Base-by-base conservation (phyloP, 2,329 filamentous ascomycete species). In the Trichoderma guizhouense region DNA sequence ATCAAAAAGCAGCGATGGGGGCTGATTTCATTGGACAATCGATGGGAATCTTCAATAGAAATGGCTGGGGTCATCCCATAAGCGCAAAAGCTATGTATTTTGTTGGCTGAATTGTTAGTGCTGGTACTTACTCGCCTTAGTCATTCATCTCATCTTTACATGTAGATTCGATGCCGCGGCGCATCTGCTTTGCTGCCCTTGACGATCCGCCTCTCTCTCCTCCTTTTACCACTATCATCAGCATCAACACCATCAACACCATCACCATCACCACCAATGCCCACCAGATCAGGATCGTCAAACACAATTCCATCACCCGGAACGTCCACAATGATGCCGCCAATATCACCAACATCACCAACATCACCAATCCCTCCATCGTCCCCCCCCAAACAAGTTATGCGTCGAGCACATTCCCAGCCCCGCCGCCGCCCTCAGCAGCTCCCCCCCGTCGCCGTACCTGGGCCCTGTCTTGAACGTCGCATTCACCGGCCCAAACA, bases 401-500 rank as follows among this genome's bases (percentile, higher is more conserved):
- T 69, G 36, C 58, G 47, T 30, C 68, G 57, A 60, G 51, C 68
- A 71, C 68, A 71, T 64, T 8, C 60, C 68, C 32, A 71, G 43
- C 47, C 60, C 68, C 43, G 68, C 68, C 34, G 60, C 60, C 60
- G 51, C 47, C 58, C 32, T 71, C 69, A 34, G 15, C 61, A 72
- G 24, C 55, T 72, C 70, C 26, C 67, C 55, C 21, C 53, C 64
- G 63, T 75, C 77, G 0, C 79, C 79, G 55, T 76, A 71, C 6
- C 21, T 26, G 7, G 73, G 66, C 2, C 74, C 73, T 12, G 53
- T 67, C 1, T 73, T 78, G 18, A 76, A 64, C 2, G 76, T 76
- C 36, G 75, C 61, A 12, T 81, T 74, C 3, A 80, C 79, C 1
- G 82, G 82, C 2, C 77, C 82, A 67, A 82, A 84, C 32, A 84